A percentile compares a stretch with the other conserved stretches of the same genome.
phyloP scores from a whole-genome alignment of 2,329 filamentous ascomycete genomes.

The Alternaria burnsii region DNA sequence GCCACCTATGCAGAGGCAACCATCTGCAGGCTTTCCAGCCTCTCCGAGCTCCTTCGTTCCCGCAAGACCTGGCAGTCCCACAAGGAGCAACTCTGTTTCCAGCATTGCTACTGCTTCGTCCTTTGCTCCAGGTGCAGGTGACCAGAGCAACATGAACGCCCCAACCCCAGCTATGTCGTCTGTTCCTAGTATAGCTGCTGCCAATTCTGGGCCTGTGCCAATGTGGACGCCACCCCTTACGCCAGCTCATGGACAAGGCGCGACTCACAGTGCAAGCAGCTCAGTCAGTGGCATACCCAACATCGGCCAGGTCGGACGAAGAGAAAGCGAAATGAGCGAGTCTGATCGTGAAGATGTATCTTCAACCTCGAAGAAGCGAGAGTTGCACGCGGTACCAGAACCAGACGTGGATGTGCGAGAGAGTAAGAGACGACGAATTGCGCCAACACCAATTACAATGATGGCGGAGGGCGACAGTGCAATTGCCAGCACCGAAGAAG shows the following conservation, averaged over 20 bases:
- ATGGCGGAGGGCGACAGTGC: constrained; percentile 35
- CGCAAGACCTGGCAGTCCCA: constrained; percentile 75
- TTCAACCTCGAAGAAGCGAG: constrained; percentile 46
- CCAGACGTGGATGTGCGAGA: constrained; percentile 43
- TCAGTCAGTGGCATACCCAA: constrained; percentile 62
- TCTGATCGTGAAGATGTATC: constrained; percentile 47
- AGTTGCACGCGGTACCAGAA: constrained; percentile 49
- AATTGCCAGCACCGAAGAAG: constrained; percentile 44
- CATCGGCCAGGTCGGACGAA: constrained; percentile 26
- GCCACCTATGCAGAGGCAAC: constrained; percentile 62
- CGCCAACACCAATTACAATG: constrained; percentile 54
- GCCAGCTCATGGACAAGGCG: constrained; percentile 61
- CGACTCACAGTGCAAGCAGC: constrained; percentile 63
- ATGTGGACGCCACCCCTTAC: constrained; percentile 92
- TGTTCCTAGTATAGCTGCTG: constrained; percentile 78
- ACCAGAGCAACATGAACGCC: constrained; percentile 67
- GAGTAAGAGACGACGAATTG: constrained; percentile 57
- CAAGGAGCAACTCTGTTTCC: constrained; percentile 85
- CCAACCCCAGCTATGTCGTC: constrained; percentile 80
- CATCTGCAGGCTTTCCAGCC: constrained; percentile 63
- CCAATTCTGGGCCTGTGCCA: constrained; percentile 71
- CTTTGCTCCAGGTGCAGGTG: constrained; percentile 49
- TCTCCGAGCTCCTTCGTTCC: constrained; percentile 65
- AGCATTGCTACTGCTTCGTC: constrained; percentile 75
- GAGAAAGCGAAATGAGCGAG: constrained; percentile 48